Conservation (phyloP, 768 basidiomycete genomes). For the Suillus placidus region DNA sequence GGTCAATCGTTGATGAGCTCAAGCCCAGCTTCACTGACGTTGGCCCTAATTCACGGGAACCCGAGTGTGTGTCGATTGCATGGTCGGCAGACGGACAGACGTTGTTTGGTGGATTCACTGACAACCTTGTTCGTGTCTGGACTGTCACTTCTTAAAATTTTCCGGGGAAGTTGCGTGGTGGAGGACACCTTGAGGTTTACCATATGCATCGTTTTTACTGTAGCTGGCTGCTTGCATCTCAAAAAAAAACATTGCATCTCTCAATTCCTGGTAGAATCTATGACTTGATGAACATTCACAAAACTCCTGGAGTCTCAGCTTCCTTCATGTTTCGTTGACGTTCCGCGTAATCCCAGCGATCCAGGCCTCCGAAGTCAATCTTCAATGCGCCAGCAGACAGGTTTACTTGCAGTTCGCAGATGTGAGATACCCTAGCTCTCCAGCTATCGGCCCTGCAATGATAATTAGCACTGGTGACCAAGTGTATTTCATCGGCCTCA, state of each 20-base stretch:
- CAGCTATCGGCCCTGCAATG: slow-evolving; percentile 73
- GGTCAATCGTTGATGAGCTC: slow-evolving; percentile 98
- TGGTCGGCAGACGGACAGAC: slow-evolving; percentile 99
- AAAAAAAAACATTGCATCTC: slow-evolving; percentile 22
- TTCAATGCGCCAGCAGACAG: slow-evolving; percentile 61
- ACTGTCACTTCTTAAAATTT: slow-evolving; percentile 61
- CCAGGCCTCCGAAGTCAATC: slow-evolving; percentile 76
- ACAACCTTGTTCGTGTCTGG: slow-evolving; percentile 93
- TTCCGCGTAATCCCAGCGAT: slow-evolving; percentile 71
- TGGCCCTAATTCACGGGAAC: slow-evolving; percentile 69
- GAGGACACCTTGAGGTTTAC: slow-evolving; percentile 19
- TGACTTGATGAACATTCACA: neutral
- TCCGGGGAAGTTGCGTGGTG: slow-evolving; percentile 21
- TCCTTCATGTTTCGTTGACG: slow-evolving; percentile 66
- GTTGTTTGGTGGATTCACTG: slow-evolving; percentile 95
- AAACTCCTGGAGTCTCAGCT: slow-evolving; percentile 32
- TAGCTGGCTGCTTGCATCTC: slow-evolving; percentile 24
- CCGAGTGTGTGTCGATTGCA: slow-evolving; percentile 94
- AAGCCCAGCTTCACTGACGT: slow-evolving; percentile 90
- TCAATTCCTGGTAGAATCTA: slow-evolving; percentile 12
- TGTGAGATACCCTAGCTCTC: slow-evolving; percentile 70
- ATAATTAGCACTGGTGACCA: slow-evolving; percentile 11
- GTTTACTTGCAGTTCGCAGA: slow-evolving; percentile 73
- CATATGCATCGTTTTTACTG: slow-evolving; percentile 28
- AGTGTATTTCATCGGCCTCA: slow-evolving; percentile 39